Evolutionary conservation across 495 filamentous ascomycete species (phyloP), one percentile per base, ranked within the genome.

Genomic region (Lophiostoma macrostomum): DNA sequence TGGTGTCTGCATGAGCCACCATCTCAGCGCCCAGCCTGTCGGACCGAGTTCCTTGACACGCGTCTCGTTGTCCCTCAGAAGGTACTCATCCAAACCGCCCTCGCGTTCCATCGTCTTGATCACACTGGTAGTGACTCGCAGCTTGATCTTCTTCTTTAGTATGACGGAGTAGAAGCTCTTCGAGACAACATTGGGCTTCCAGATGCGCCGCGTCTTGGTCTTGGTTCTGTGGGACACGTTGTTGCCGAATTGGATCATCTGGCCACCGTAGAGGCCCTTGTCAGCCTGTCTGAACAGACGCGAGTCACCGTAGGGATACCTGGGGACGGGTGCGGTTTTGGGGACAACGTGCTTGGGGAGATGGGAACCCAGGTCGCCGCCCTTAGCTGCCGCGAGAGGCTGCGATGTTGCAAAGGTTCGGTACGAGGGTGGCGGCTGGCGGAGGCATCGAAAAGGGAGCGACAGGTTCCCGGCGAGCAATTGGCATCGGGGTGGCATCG

Each of bases 1-100:
- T 2, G 75, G 73, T 1, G 80, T 85, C 73, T 89, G 85, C 84
- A 96, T 86, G 42, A 96, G 71, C 57, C 81, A 74, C 87, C 88
- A 95, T 61, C 93, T 73, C 57, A 97, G 73, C 44, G 80, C 73
- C 93, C 93, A 98, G 11, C 93, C 93, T 53, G 80, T 84, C 44
- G 88, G 78, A 3, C 93, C 93, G 48, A 98, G 72, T 60, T 94
- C 87, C 74, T 82, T 87, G 36, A 97, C 74, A 50, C 94, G 75
- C 28, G 70, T 78, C 11, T 83, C 68, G 66, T 85, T 88, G 63
- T 79, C 76, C 35, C 86, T 86, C 4, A 96, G 71, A 25, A 98
- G 73, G 71, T 98, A 98, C 53, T 87, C 82, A 70, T 98, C 93
- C 55, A 98, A 72, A 18, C 93, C 90, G 23, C 91, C 91, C 11